Evolutionary conservation across 495 filamentous ascomycete species (phyloP), one percentile per base, ranked within the genome.

Genomic region (Daldinia loculata): DNA sequence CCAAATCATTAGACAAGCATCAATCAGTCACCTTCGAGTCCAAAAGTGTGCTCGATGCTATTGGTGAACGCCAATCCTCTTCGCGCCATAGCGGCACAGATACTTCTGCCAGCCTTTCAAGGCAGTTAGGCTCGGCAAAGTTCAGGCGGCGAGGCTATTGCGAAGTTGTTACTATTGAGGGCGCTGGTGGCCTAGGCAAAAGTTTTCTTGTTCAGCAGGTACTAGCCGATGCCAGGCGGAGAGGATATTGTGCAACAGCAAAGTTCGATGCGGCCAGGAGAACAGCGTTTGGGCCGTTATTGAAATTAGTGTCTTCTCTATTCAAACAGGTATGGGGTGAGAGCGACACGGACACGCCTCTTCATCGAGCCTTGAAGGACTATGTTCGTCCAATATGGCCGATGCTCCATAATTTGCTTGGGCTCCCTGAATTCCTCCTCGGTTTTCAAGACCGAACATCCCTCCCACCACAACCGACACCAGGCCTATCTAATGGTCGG

Each of bases 301-400:
- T 95, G 3, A 91, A 90, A 72, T 81, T 94, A 2, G 81, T 97
- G 66, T 92, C 92, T 6, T 94, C 91, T 41, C 81, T 97, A 5
- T 91, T 97, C 68, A 91, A 93, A 56, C 94, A 97, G 72, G 93
- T 96, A 7, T 97, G 95, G 81, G 94, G 93, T 0, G 93, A 97
- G 76, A 90, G 89, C 59, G 92, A 97, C 79, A 90, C 94, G 2
- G 89, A 89, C 2, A 96, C 91, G 0, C 85, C 91, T 4, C 95
- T 96, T 71, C 94, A 97, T 66, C 86, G 91, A 61, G 84, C 84
- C 55, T 79, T 97, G 17, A 89, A 92, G 62, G 83, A 86, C 22
- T 91, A 91, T 60, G 85, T 95, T 52, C 88, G 89, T 17, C 89
- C 91, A 4, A 86, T 92, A 63, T 97, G 93, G 93, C 85, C 89